Evolutionary conservation across 1,284 basidiomycete genomes (phyloP).

Genomic region (Schizophyllum amplum): DNA sequence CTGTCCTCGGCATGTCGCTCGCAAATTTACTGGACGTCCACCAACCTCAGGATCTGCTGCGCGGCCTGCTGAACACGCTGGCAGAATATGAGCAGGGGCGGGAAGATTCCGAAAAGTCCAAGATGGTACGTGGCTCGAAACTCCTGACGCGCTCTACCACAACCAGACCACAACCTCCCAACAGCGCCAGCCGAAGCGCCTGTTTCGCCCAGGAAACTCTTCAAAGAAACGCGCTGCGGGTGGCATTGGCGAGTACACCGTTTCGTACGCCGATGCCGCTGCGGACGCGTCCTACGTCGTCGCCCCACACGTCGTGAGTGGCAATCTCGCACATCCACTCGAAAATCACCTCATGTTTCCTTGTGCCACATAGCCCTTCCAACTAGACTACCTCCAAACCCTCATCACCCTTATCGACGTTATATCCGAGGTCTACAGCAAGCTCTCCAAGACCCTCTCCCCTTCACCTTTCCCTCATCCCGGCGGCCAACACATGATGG

Average conservation of each 20-base stretch:
- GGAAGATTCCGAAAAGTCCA: conserved; percentile 76
- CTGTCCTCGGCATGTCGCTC: conserved; percentile 78
- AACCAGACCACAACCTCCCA: too few relatives aligned
- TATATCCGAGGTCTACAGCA: conserved; percentile 80
- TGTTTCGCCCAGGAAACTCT: conserved; percentile 50
- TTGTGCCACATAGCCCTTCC: conserved; percentile 55
- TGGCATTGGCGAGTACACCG: conserved; percentile 50
- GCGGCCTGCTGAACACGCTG: conserved; percentile 60
- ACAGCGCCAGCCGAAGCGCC: conserved; percentile 31
- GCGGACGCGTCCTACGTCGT: conserved; percentile 65
- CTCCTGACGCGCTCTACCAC: background rate
- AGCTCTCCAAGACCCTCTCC: conserved; percentile 71
- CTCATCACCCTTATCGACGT: conserved; percentile 81
- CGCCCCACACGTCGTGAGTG: conserved; percentile 65
- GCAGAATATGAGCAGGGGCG: conserved; percentile 73
- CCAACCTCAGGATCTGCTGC: conserved; percentile 69
- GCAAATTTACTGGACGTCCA: conserved; percentile 74
- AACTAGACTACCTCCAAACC: conserved; percentile 80
- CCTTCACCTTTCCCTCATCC: conserved; percentile 63
- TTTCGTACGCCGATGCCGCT: conserved; percentile 47
- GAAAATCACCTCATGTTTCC: conserved; percentile 1
- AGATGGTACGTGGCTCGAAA: conserved; percentile 44
- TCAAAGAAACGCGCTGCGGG: conserved; percentile 16
- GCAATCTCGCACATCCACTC: background rate
- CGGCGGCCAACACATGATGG: conserved; percentile 60